phyloP scores from a whole-genome alignment of 352 stramenopile species.

The Phytopythium sindhum region DNA sequence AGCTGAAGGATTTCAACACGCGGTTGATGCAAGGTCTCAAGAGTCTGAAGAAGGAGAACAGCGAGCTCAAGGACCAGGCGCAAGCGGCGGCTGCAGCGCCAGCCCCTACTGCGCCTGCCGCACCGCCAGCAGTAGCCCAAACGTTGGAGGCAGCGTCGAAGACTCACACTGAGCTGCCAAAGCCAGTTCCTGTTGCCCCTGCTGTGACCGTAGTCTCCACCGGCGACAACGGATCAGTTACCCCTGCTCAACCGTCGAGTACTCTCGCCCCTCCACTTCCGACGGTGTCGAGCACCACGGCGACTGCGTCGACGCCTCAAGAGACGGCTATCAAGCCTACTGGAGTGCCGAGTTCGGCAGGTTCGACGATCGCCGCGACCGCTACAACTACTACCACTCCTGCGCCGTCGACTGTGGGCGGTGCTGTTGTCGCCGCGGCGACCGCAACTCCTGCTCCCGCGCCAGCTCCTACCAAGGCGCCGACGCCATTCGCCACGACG shows the following conservation, averaged over 20 bases:
- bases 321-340: not conserved
- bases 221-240: not conserved
- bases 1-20: slow-evolving; percentile 75
- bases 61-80: slow-evolving; percentile 60
- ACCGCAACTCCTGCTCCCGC: not conserved
- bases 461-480: not conserved
- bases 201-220: not conserved
- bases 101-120: slow-evolving; percentile 3
- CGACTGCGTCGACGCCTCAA: not conserved
- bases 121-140: slow-evolving; percentile 11
- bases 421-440: not conserved
- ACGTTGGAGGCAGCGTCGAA: slow-evolving; percentile 5
- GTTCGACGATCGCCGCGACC: not conserved
- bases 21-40: slow-evolving; percentile 69
- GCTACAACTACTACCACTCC: not conserved
- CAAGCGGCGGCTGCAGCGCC: not conserved
- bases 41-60: slow-evolving; percentile 73
- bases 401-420: not conserved
- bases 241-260: not conserved
- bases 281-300: not conserved
- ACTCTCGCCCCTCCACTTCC: not conserved
- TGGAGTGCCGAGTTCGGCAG: not conserved
- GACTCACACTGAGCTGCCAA: slow-evolving; percentile 7
- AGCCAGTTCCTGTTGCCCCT: slow-evolving; percentile 8
- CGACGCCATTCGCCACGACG: slow-evolving; percentile 15